Evolutionary conservation across 768 basidiomycete genomes (phyloP), one percentile per base, ranked within the genome.

Genomic region (Serpula lacrymans): DNA sequence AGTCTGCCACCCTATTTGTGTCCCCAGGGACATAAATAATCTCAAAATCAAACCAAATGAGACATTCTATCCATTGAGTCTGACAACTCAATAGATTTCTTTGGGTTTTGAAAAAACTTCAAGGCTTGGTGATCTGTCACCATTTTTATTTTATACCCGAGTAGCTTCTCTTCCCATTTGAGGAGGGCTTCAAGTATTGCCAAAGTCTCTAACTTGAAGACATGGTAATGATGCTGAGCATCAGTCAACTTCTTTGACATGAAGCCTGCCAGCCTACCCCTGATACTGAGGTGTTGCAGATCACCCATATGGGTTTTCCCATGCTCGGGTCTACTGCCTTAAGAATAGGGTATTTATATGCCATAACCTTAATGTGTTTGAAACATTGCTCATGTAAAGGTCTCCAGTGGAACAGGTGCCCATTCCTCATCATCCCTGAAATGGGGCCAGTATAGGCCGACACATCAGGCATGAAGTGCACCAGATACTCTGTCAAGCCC

Each of bases 401-500:
- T 0, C 48, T 40, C 65, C 59, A 64, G 1, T 36, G 21, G 32
- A 60, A 70, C 11, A 42, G 43, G 11, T 39, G 46, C 0, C 55
- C 58, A 45, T 69, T 65, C 14, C 38, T 32, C 0, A 33, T 38
- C 37, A 68, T 63, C 0, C 41, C 38, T 5, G 58, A 38, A 8
- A 74, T 39, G 2, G 64, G 65, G 2, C 49, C 46, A 0, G 59
- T 65, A 28, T 57, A 69, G 1, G 54, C 38, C 0, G 64, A 53
- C 1, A 69, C 43, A 34, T 68, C 54, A 0, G 67, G 64, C 38
- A 71, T 48, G 43, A 65, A 68, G 6, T 57, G 56, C 2, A 52
- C 55, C 2, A 72, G 27, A 39, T 71, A 72, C 18, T 70, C 52
- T 0, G 70, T 58, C 0, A 72, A 52, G 13, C 71, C 69, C 2